Conservation (phyloP, 805 yeast species). For the Tetrapisispora nanseiensis region DNA sequence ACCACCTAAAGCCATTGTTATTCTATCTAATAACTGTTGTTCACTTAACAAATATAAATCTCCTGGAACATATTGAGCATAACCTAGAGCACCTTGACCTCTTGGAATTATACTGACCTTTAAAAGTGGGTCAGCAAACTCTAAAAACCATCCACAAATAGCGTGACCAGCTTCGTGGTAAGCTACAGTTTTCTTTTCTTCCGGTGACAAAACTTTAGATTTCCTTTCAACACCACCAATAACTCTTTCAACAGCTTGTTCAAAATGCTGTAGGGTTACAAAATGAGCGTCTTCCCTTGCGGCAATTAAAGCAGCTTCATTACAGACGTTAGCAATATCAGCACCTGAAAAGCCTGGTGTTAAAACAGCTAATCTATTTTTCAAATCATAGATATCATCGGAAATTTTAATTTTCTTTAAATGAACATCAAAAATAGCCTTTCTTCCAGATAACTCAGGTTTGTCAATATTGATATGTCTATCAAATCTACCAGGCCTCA, state of each 20-base stretch:
- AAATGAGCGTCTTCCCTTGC: slow-evolving; percentile 61
- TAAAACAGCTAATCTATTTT: slow-evolving; percentile 81
- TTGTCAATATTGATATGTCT: slow-evolving; percentile 78
- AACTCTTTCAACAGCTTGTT: slow-evolving; percentile 87
- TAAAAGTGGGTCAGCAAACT: slow-evolving; percentile 80
- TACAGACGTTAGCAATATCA: slow-evolving; percentile 89
- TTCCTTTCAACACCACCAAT: slow-evolving; percentile 90
- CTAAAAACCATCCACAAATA: slow-evolving; percentile 85
- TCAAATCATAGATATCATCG: slow-evolving; percentile 44
- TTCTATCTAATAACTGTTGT: slow-evolving; percentile 69
- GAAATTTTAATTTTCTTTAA: slow-evolving; percentile 35
- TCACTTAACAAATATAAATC: slow-evolving; percentile 73
- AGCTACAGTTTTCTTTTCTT: slow-evolving; percentile 78
- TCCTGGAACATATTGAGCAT: slow-evolving; percentile 88
- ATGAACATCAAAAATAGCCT: slow-evolving; percentile 76
- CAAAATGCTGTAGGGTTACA: slow-evolving; percentile 68
- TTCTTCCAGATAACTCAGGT: slow-evolving; percentile 85
- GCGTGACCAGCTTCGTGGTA: slow-evolving; percentile 98
- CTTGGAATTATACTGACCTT: slow-evolving; percentile 93
- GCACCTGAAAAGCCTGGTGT: slow-evolving; percentile 97
- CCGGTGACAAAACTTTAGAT: slow-evolving; percentile 64
- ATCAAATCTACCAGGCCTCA: slow-evolving; percentile 94
- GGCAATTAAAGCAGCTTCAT: slow-evolving; percentile 89
- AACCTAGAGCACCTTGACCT: slow-evolving; percentile 93
- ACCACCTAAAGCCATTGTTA: slow-evolving; percentile 94